Evolutionary conservation across 257 asterid species (phyloP).

Genomic region (Solanum arcanum): DNA sequence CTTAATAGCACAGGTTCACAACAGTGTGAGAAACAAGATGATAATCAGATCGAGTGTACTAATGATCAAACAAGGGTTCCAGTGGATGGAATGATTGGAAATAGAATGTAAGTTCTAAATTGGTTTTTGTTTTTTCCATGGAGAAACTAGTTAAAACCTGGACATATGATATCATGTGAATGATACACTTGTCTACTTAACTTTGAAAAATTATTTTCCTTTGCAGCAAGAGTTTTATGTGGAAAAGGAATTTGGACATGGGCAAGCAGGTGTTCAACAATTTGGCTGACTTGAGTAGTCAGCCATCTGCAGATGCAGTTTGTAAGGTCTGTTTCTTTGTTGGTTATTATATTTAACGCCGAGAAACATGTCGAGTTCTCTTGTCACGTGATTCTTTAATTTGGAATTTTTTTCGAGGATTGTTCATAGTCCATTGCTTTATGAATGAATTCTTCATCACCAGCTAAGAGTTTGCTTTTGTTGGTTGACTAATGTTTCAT

Average conservation of each 20-base stretch:
- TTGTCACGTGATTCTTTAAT: background rate
- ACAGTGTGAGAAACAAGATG: background rate
- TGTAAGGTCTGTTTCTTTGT: slow-evolving; percentile 19
- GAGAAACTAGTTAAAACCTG: background rate
- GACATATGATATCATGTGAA: background rate
- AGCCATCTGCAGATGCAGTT: slow-evolving; percentile 4
- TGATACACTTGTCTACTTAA: background rate
- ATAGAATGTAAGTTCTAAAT: background rate
- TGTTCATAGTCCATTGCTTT: background rate
- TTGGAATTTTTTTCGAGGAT: background rate
- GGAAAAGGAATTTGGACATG: background rate
- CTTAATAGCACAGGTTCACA: background rate
- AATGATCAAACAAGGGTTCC: background rate
- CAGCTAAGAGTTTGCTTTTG: background rate
- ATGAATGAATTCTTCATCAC: background rate
- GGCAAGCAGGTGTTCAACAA: slow-evolving; percentile 4
- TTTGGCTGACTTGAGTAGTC: background rate
- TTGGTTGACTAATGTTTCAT: background rate
- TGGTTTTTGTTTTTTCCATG: background rate
- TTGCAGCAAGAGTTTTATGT: background rate
- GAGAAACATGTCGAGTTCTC: background rate
- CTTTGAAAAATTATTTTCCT: background rate
- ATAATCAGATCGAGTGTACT: background rate
- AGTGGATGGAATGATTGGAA: background rate
- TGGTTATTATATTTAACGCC: background rate